Percentiles rank a stretch among this genome's conserved stretches.
These are phyloP conservation scores for Postia placenta DNA, from an alignment of 768 basidiomycete species.

Conservation along the genomic window DNA sequence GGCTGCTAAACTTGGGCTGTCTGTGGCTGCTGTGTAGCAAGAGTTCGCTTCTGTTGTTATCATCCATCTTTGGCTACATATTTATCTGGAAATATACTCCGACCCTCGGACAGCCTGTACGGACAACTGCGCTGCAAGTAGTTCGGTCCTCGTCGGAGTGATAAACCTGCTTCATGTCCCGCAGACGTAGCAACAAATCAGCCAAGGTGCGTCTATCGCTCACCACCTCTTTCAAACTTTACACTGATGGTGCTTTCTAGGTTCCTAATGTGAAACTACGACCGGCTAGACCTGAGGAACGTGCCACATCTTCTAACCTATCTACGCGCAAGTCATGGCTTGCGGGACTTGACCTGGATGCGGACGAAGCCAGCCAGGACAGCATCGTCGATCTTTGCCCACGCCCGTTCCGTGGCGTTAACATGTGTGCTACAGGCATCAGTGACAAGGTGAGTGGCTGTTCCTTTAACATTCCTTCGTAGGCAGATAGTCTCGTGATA, in stretches of 20 bases:
- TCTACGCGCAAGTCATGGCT: conserved; percentile 36
- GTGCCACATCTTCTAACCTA: conserved; percentile 21
- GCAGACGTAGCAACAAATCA: conserved; percentile 50
- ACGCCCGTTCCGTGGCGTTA: conserved; percentile 58
- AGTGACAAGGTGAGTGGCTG: conserved; percentile 58
- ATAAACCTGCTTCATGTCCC: too few species aligned
- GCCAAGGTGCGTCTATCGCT: conserved; percentile 39
- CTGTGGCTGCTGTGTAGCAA: too few species aligned
- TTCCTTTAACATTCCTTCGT: too few species aligned
- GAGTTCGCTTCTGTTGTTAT: too few species aligned
- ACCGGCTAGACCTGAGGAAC: conserved; percentile 36
- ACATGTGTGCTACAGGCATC: conserved; percentile 74
- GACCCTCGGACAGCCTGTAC: too few species aligned
- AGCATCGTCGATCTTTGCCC: conserved; percentile 34
- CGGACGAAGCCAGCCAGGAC: too few species aligned
- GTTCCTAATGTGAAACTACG: conserved; percentile 82
- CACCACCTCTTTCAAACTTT: background rate
- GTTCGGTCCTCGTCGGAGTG: too few species aligned
- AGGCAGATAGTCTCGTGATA: too few species aligned
- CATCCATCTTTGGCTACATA: too few species aligned
- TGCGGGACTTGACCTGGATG: conserved; percentile 34
- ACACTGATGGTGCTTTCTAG: conserved; percentile 27
- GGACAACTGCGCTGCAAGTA: too few species aligned
- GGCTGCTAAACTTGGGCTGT: too few species aligned
- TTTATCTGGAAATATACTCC: too few species aligned